Conservation (phyloP, 2,329 filamentous ascomycete genomes). For the Lizonia empirigonia region DNA sequence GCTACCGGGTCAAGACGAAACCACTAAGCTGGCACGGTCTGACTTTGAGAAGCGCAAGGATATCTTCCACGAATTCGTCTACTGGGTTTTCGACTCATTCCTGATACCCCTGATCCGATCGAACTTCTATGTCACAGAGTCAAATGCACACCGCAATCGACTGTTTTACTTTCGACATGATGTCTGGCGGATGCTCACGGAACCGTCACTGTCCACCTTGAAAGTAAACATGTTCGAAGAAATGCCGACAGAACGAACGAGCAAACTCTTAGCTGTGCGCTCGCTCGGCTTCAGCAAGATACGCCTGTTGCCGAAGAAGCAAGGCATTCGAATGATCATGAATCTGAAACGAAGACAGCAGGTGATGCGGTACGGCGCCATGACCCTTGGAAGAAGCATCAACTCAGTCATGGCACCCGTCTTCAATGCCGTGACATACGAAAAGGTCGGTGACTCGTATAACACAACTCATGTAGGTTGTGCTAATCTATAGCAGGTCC, state of each 20-base stretch:
- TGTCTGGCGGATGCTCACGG: conserved; percentile 77
- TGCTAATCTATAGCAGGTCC: conserved; percentile 29
- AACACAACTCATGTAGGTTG: not conserved
- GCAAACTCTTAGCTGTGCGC: conserved; percentile 64
- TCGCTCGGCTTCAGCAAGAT: conserved; percentile 78
- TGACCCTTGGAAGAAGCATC: conserved; percentile 66
- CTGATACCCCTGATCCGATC: conserved; percentile 83
- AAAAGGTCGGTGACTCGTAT: conserved; percentile 62
- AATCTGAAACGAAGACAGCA: conserved; percentile 75
- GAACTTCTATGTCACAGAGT: conserved; percentile 96
- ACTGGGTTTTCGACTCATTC: conserved; percentile 91
- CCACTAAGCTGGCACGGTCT: conserved; percentile 67
- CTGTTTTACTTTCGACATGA: conserved; percentile 96
- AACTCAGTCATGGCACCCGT: conserved; percentile 75
- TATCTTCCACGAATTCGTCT: conserved; percentile 82
- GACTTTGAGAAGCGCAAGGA: conserved; percentile 79
- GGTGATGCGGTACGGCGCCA: conserved; percentile 58
- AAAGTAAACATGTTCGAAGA: conserved; percentile 80
- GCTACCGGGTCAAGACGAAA: conserved; percentile 53
- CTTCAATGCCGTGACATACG: conserved; percentile 76
- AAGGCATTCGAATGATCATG: conserved; percentile 80
- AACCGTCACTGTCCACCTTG: conserved; percentile 71
- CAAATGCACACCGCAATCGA: conserved; percentile 75
- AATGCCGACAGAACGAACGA: conserved; percentile 63
- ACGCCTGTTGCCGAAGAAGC: conserved; percentile 79